Percentiles rank a stretch among this genome's conserved stretches.
Evolutionary conservation across 1,284 basidiomycete genomes (phyloP).

Genomic region (Puccinia novopanici): DNA sequence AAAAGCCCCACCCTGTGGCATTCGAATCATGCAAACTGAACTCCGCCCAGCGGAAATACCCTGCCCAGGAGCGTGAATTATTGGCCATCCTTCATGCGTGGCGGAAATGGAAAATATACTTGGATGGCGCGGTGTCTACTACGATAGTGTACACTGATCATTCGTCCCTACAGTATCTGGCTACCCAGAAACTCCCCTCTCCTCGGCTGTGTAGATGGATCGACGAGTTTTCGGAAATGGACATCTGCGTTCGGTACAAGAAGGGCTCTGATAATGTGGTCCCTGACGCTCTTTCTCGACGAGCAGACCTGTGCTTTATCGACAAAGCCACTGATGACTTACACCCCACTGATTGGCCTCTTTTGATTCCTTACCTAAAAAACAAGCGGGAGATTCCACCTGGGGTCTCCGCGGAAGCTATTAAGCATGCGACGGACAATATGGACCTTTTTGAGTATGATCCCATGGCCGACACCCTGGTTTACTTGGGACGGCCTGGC

Average conservation of each 20-base stretch:
- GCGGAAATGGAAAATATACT: no score
- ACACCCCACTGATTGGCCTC: neutral
- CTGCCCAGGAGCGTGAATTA: constrained; percentile 8
- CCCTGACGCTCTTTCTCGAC: neutral
- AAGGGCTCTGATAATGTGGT: no score
- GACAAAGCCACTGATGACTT: neutral
- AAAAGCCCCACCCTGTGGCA: constrained; percentile 25
- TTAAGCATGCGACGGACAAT: neutral
- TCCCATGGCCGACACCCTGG: neutral
- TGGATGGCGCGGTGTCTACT: neutral
- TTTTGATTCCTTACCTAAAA: neutral
- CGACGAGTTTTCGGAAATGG: neutral
- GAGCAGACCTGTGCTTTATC: neutral
- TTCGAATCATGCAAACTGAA: constrained; percentile 47
- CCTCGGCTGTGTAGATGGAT: neutral
- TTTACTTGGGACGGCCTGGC: no score
- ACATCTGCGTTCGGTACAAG: neutral
- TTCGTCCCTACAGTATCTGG: neutral
- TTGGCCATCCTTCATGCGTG: constrained; percentile 46
- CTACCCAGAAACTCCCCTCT: neutral
- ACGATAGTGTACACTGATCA: neutral
- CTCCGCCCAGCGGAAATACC: constrained; percentile 23
- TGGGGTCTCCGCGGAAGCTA: neutral
- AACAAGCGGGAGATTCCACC: neutral
- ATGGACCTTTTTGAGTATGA: neutral